Conservation (phyloP, 495 filamentous ascomycete species). For the Haplographium delicatum region DNA sequence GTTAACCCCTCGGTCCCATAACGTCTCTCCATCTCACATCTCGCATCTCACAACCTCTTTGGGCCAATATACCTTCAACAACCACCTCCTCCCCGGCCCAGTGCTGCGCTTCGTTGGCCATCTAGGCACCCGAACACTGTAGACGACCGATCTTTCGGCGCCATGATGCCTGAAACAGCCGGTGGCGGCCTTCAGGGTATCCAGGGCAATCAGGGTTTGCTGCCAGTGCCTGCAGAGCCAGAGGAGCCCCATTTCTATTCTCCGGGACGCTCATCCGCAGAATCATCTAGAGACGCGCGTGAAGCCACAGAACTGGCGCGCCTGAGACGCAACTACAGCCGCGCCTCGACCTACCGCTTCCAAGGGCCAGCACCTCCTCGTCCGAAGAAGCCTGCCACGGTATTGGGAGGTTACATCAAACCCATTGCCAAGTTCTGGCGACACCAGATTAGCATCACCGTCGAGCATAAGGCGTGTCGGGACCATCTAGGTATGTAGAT, state of each 20-base stretch:
- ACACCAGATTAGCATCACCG: constrained; percentile 37
- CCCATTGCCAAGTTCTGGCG: constrained; percentile 36
- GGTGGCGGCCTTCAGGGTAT: not conserved
- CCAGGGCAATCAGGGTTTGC: too few species aligned
- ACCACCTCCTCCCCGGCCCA: not conserved
- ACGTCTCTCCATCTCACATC: not conserved
- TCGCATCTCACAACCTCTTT: not conserved
- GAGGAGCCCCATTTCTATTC: constrained; percentile 13
- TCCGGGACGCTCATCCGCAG: constrained; percentile 8
- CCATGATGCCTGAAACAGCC: constrained; percentile 4
- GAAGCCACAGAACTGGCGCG: constrained; percentile 17
- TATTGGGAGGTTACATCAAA: constrained; percentile 12
- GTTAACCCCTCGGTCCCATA: not conserved
- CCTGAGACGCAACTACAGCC: constrained; percentile 17
- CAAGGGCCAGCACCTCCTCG: not conserved
- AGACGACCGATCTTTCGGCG: not conserved
- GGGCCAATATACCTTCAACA: not conserved
- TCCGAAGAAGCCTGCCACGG: constrained; percentile 12
- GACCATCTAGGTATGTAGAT: constrained; percentile 49
- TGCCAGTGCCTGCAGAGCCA: not conserved
- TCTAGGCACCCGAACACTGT: not conserved
- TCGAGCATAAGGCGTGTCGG: constrained; percentile 37
- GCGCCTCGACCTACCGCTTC: constrained; percentile 14
- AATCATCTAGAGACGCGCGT: constrained; percentile 15
- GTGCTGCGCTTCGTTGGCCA: too few species aligned